Conservation (phyloP, 371 early-diverging fungal genomes). For the Sporodiniella umbellata region DNA sequence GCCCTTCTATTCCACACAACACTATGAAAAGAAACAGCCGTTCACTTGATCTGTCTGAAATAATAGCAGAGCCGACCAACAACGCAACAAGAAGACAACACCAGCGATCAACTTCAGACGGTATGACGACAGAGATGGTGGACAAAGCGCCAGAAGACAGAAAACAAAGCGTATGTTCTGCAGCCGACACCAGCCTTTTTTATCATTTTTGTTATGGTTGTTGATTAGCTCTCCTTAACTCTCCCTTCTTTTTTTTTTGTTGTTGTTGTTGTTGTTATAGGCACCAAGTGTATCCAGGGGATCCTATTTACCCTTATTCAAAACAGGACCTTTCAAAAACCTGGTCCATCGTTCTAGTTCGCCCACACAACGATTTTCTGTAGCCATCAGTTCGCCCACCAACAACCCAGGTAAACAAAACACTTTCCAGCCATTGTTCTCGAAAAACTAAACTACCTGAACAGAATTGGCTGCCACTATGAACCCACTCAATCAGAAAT, state of each 20-base stretch:
- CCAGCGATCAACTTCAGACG: conserved; percentile 25
- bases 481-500: conserved; percentile 42
- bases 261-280: conserved; percentile 4
- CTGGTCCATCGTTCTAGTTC: conserved; percentile 21
- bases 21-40: conserved; percentile 31
- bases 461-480: conserved; percentile 50
- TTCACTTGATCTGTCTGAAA: conserved; percentile 29
- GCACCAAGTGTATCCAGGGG: conserved; percentile 18
- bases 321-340: conserved; percentile 29
- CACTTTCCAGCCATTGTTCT: neutral
- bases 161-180: conserved; percentile 20
- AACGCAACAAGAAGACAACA: conserved; percentile 4
- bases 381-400: conserved; percentile 21
- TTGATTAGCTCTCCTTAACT: too few species aligned
- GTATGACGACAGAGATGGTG: conserved; percentile 4
- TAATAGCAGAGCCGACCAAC: neutral
- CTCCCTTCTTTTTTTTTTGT: neutral
- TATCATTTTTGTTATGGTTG: too few species aligned
- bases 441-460: neutral
- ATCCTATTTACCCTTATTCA: conserved; percentile 32
- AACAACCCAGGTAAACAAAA: conserved; percentile 25
- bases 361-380: conserved; percentile 11
- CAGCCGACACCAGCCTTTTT: too few species aligned
- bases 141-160: conserved; percentile 9
- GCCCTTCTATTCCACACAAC: conserved; percentile 6